Evolutionary conservation across 163 green algal species (phyloP).

Genomic region (Scenedesmus sp.): DNA sequence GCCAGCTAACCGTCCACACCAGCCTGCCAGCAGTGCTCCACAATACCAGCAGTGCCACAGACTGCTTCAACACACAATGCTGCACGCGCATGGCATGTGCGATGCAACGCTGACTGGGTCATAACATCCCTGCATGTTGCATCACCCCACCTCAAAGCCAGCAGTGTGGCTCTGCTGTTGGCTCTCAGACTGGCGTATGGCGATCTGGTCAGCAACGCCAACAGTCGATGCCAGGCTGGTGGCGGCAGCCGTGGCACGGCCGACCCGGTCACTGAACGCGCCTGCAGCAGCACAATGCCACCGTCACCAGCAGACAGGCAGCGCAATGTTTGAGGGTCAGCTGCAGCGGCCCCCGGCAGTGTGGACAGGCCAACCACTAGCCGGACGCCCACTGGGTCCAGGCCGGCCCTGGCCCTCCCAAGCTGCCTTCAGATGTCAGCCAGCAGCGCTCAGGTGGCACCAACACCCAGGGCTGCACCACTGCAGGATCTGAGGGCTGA

Average conservation of each 20-base stretch:
- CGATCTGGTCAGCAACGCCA: conserved; percentile 68
- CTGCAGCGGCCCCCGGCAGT: not conserved
- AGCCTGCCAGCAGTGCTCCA: not conserved
- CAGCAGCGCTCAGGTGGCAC: not conserved
- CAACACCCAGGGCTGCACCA: not conserved
- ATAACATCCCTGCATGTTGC: too few species aligned
- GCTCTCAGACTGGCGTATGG: conserved; percentile 52
- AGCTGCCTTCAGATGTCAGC: too few species aligned
- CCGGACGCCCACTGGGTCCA: too few species aligned
- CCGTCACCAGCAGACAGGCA: not conserved
- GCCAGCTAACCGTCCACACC: too few species aligned
- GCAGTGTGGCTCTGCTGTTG: conserved; percentile 66
- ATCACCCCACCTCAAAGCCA: conserved; percentile 71
- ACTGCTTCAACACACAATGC: too few species aligned
- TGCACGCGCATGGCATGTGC: too few species aligned
- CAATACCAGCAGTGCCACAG: too few species aligned
- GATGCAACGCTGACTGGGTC: too few species aligned
- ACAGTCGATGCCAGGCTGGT: not conserved
- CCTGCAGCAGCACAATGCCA: not conserved
- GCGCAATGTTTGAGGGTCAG: not conserved
- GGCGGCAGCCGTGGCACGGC: conserved; percentile 18
- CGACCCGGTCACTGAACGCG: conserved; percentile 26
- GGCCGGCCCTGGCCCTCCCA: too few species aligned
- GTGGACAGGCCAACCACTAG: too few species aligned
- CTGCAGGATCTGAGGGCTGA: too few species aligned